Base-by-base conservation (phyloP, 2,329 filamentous ascomycete genomes). In the Ophiostoma ulmi region DNA sequence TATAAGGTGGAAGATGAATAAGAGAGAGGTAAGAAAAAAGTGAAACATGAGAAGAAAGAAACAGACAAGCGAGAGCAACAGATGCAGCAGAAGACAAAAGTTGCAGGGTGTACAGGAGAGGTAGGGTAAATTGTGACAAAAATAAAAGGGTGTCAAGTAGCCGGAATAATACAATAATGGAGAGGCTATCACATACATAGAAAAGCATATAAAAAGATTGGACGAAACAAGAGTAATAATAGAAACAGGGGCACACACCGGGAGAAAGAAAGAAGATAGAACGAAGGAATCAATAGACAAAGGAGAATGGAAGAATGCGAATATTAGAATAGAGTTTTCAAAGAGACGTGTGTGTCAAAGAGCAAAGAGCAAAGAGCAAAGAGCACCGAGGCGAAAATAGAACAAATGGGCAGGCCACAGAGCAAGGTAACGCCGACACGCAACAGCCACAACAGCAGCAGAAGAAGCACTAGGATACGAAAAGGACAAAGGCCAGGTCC, bases 211-310 rank as follows among this genome's bases (percentile, higher is more conserved):
- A 38, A 64, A 11, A 31, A 13, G 13, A 35, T 2, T 1, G 52
- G 22, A 61, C 5, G 35, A 14, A 8, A 20, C 6, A 7, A 38
- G 17, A 10, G 17, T 11, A 64, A 63, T 17, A 35, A 63, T 63
- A 17, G 14, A 63, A 63, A 11, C 26, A 31, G 22, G 26, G 26
- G 26, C 31, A 31, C 31, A 36, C 58, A 63, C 4, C 5, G 2
- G 26, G 13, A 35, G 58, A 35, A 36, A 14, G 4, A 20, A 17
- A 63, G 58, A 31, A 63, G 58, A 63, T 20, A 22, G 52, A 58
- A 58, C 67, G 66, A 61, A 39, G n/a, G 17, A 65, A 64, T 70
- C 52, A 20, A 55, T 38, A 69, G 66, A 55, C 70, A 63, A 63
- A 63, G 58, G 26, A 35, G 26, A 63, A 17, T n/a, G 52, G 58